Percentiles rank a stretch among this genome's conserved stretches.
Evolutionary conservation across 1,139 yeast genomes (phyloP).

Genomic region (Saccharomyces hybrid): DNA sequence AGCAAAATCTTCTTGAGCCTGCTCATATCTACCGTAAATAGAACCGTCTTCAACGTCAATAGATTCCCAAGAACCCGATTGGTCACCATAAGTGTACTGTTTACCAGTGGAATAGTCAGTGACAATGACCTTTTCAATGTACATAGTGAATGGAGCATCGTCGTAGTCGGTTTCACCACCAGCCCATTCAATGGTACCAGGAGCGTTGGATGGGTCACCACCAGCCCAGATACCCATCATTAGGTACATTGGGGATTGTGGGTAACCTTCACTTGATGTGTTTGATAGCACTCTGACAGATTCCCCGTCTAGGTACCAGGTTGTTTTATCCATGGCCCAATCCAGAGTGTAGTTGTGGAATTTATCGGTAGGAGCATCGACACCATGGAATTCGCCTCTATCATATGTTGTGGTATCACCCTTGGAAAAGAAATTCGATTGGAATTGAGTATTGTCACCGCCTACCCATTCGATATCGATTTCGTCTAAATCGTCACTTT

Average conservation of each 20-base stretch:
- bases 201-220: constrained; percentile 47
- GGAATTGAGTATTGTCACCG: constrained; percentile 62
- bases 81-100: constrained; percentile 56
- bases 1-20: constrained; percentile 45
- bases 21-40: constrained; percentile 51
- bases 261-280: constrained; percentile 51
- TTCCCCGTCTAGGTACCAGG: constrained; percentile 57
- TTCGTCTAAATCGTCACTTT: constrained; percentile 82
- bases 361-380: constrained; percentile 45
- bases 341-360: constrained; percentile 76
- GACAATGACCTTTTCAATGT: constrained; percentile 52
- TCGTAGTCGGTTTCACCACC: constrained; percentile 68
- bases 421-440: constrained; percentile 74
- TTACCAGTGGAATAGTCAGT: constrained; percentile 77
- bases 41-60: constrained; percentile 58
- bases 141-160: constrained; percentile 62
- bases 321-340: constrained; percentile 58
- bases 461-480: constrained; percentile 84
- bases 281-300: constrained; percentile 51
- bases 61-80: constrained; percentile 60
- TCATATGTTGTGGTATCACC: constrained; percentile 72
- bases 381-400: constrained; percentile 66
- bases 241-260: constrained; percentile 71
- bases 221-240: constrained; percentile 76
- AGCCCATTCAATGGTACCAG: constrained; percentile 79